Base-by-base conservation (phyloP, 1,284 basidiomycete species). In the Boletellus sp. region DNA sequence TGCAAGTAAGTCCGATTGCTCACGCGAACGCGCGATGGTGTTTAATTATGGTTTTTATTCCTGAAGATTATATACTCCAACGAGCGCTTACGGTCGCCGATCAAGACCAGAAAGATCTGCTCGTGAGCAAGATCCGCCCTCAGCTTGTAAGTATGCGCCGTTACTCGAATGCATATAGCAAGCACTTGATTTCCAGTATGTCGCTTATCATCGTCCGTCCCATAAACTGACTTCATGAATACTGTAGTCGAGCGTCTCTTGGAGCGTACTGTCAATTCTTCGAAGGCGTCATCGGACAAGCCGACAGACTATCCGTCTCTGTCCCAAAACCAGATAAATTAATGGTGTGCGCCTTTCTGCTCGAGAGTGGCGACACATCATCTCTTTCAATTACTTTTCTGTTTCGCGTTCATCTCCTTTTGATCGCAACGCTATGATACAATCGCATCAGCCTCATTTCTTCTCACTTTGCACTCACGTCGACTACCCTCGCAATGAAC, bases 141-240 rank as follows among this genome's bases (percentile, higher is more conserved):
- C 82, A 91, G 57, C 73, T 93, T 18, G 73, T 75, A 39, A 82
- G 72, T 62, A 86, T 93, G 79, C 81, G 86, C 50, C 77, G 81
- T 59, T 84, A 83, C 59, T 83, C 85, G 22, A 83, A 80, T 61
- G 78, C 81, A 24, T 86, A 89, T 65, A 86, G 79, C 71, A 89
- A 91, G 69, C 89, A 92, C 64, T 78, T 93, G 49, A 76, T 80
- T 44, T 82, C 91, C 38, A 90, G 89, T 91, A 66, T 58, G 88
- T 74, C 18, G 46, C 37, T 39, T 47, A 19, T 35, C 18, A n/a
- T n/a, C 21, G 12, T 53, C 8, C 6, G 24, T 5, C 11, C 18
- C 2, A 10, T 41, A 21, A 47, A 38, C 50, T 33, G 28, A 47
- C 28, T 59, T 59, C 19, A 56, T 51, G 38, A 0, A 38, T 47